Base-by-base conservation (phyloP, 371 early-diverging fungal genomes). In the Haplosporangium sp. region DNA sequence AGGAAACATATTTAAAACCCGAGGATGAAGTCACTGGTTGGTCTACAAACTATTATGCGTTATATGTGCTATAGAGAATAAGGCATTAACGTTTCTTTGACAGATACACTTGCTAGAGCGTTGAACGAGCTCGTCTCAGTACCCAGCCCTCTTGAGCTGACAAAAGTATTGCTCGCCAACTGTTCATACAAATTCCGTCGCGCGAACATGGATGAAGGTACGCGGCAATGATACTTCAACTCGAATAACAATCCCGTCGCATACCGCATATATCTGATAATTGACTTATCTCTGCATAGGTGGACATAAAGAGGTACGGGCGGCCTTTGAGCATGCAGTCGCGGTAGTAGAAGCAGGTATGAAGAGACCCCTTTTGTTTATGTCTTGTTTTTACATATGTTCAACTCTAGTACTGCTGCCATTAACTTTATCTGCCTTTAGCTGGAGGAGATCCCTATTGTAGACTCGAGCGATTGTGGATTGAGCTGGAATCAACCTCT, bases 361-460 rank as follows among this genome's bases (percentile, higher is more conserved):
- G 61, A 27, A 35, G 27, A 27, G 27, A 27, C 1, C 27, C 27
- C 27, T 27, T 27, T 27, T 27, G 27, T 27, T 27, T 27, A 27
- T 27, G 27, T 27, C 1, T 27, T 27, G 27, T 27, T 27, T 27
- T 27, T 27, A 27, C 27, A 0, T 1, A 1, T 27, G 27, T 27
- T 11, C 44, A 42, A 42, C 44, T 42, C 44, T 42, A 1, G 27
- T 27, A 27, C 27, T 27, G 1, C 27, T 27, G 27, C 27, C 27
- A 27, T 27, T 27, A 27, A 27, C 27, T 10, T 1, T 8, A 1
- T 15, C 45, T 35, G 17, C 4, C 19, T 5, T 44, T 71, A 74
- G 81, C 72, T 27, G 81, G 81, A 0, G 81, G 81, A 6, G 81
- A 81, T 20, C 81, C 81, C 3, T 71, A 64, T 45, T 81, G 63